Evolutionary conservation across 2,329 filamentous ascomycete genomes (phyloP).

Genomic region (Cryphonectria nitschkei): DNA sequence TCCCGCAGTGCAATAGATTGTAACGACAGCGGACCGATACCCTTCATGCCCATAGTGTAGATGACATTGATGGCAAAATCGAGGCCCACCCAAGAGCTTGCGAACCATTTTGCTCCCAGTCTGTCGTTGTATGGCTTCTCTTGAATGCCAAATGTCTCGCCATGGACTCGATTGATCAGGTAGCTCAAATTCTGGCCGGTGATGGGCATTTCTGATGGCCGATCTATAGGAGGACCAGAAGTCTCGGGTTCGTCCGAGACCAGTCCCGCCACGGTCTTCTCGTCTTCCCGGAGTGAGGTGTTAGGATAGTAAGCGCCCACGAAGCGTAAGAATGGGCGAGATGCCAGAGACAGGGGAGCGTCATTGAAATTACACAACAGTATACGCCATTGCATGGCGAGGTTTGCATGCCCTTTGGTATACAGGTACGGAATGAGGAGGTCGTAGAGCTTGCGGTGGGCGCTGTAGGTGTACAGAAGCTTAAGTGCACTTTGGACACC

Average conservation of each 20-base stretch:
- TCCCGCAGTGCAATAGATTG: slow-evolving; percentile 76
- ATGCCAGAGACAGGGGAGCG: slow-evolving; percentile 44
- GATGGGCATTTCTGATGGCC: slow-evolving; percentile 21
- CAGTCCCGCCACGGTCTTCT: slow-evolving; percentile 37
- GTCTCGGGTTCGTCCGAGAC: slow-evolving; percentile 33
- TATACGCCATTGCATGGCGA: slow-evolving; percentile 54
- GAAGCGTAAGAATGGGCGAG: slow-evolving; percentile 53
- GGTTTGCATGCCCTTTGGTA: slow-evolving; percentile 46
- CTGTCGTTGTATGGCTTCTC: slow-evolving; percentile 64
- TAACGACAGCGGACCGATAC: slow-evolving; percentile 75
- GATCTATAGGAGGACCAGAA: background rate
- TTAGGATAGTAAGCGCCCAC: slow-evolving; percentile 50
- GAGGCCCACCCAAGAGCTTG: slow-evolving; percentile 69
- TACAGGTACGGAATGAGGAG: slow-evolving; percentile 56
- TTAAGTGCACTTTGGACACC: slow-evolving; percentile 46
- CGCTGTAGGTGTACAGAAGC: slow-evolving; percentile 50
- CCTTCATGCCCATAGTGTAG: slow-evolving; percentile 69
- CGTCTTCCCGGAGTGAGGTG: slow-evolving; percentile 42
- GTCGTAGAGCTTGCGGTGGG: slow-evolving; percentile 53
- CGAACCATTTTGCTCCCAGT: slow-evolving; percentile 81
- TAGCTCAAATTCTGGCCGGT: slow-evolving; percentile 37
- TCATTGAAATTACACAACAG: slow-evolving; percentile 47
- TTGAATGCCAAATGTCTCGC: slow-evolving; percentile 43
- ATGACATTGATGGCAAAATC: slow-evolving; percentile 73
- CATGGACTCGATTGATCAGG: slow-evolving; percentile 43